Evolutionary conservation across 2,329 filamentous ascomycete species (phyloP), one percentile per base, ranked within the genome.

Genomic region (Pseudogymnoascus sp.): DNA sequence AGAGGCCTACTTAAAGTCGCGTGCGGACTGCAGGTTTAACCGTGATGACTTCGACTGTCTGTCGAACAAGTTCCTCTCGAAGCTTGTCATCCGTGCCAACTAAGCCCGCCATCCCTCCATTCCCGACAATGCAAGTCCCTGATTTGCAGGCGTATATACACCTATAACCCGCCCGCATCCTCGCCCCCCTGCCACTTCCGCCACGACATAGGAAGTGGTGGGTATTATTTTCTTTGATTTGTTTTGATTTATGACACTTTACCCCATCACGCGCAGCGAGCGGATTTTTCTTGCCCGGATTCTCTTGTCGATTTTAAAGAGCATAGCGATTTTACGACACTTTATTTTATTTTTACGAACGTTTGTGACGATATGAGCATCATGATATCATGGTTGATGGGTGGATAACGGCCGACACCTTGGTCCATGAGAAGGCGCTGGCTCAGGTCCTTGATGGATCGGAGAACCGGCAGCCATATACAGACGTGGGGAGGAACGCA

Each of bases 31-130:
- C 70, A 90, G 88, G 75, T 97, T 96, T 75, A 89, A 96, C 78
- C 86, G 90, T 68, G 85, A 88, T 69, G 90, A 97, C 78, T 97
- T 97, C 73, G 93, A 97, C 79, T 94, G 87, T 64, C 77, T 97
- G 72, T 96, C 92, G 60, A 97, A 96, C 81, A 97, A 97, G 80
- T 97, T 97, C 80, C 79, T 97, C 68, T 95, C 92, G 37, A 95
- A 95, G 78, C 85, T 97, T 71, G 92, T 97, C 74, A 96, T 97
- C 75, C 91, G 93, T 69, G 90, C 93, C 71, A 96, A 95, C 79
- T 96, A 81, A 74, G 50, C 39, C 30, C 38, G 12, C 28, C 33
- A 18, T 18, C 16, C 16, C 58, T 25, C 14, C 22, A 22, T 30
- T 20, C 6, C 28, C 16, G 28, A 54, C 47, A 28, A 54, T 14